Conservation (phyloP, 495 filamentous ascomycete species). For the Neurospora sp. region DNA sequence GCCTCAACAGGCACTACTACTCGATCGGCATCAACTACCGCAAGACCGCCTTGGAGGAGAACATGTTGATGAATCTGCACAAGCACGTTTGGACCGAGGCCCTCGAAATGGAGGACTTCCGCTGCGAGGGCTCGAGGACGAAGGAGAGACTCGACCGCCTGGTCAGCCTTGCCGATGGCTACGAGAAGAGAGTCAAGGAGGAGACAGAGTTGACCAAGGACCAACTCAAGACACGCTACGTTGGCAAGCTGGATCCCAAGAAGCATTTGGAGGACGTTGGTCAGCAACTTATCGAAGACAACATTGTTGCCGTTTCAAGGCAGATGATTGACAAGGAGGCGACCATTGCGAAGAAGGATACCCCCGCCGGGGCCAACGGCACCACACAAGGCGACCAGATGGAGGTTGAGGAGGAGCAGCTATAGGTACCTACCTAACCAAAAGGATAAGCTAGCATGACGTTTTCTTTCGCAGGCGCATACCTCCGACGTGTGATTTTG, state of each 20-base stretch:
- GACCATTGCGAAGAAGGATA: constrained; percentile 48
- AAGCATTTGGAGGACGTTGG: constrained; percentile 97
- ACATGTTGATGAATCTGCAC: constrained; percentile 99
- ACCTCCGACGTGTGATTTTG: constrained; percentile 7
- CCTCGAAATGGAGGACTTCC: constrained; percentile 93
- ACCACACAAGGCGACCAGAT: constrained; percentile 44
- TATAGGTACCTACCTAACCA: constrained; percentile 13
- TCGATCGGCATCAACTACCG: constrained; percentile 96
- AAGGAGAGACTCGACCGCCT: constrained; percentile 78
- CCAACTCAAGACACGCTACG: constrained; percentile 96
- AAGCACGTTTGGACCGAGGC: constrained; percentile 99
- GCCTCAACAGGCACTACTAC: constrained; percentile 97
- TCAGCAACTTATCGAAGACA: constrained; percentile 94
- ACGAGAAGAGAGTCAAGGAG: constrained; percentile 97
- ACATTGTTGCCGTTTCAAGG: constrained; percentile 89
- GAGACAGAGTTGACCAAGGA: constrained; percentile 95
- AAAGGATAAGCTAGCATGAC: not conserved
- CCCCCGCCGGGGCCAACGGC: constrained; percentile 34
- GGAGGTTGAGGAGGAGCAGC: constrained; percentile 43
- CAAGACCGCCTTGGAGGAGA: constrained; percentile 96
- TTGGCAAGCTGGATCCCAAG: constrained; percentile 97
- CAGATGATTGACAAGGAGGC: constrained; percentile 99
- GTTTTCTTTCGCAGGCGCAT: not conserved
- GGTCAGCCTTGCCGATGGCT: constrained; percentile 83
- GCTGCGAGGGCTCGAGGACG: constrained; percentile 70